Evolutionary conservation across 129 eudicot genomes (phyloP).

Genomic region (Heracleum sosnowskyi): DNA sequence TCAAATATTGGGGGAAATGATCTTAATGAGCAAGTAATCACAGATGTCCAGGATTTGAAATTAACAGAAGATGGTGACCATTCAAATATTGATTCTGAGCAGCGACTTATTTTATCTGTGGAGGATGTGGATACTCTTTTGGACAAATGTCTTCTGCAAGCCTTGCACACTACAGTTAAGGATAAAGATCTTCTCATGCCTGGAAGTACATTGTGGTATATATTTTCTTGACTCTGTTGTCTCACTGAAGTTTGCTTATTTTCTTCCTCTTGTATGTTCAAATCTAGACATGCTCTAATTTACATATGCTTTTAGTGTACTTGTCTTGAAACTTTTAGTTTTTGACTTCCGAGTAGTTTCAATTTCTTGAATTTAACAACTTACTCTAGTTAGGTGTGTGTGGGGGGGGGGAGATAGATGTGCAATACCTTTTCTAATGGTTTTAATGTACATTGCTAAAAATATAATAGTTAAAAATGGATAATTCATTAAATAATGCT

Average conservation of each 20-base stretch:
- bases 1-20: constrained; percentile 19
- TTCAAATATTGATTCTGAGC: constrained; percentile 45
- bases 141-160: constrained; percentile 89
- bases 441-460: no score
- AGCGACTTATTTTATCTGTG: constrained; percentile 39
- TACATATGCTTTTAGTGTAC: not conserved
- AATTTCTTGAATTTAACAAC: not conserved
- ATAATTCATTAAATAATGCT: not conserved
- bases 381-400: not conserved
- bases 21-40: constrained; percentile 28
- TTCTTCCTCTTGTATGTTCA: not conserved
- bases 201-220: constrained; percentile 89
- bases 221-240: not conserved
- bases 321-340: not conserved
- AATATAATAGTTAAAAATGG: no score
- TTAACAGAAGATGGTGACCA: constrained; percentile 39
- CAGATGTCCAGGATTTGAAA: constrained; percentile 44
- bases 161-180: constrained; percentile 73
- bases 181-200: constrained; percentile 98
- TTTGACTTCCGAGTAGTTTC: not conserved
- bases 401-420: not conserved
- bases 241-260: not conserved
- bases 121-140: constrained; percentile 65
- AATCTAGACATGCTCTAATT: not conserved
- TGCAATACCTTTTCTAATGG: no score